Base-by-base conservation (phyloP, 805 yeast species). In the Saturnispora besseyi region DNA sequence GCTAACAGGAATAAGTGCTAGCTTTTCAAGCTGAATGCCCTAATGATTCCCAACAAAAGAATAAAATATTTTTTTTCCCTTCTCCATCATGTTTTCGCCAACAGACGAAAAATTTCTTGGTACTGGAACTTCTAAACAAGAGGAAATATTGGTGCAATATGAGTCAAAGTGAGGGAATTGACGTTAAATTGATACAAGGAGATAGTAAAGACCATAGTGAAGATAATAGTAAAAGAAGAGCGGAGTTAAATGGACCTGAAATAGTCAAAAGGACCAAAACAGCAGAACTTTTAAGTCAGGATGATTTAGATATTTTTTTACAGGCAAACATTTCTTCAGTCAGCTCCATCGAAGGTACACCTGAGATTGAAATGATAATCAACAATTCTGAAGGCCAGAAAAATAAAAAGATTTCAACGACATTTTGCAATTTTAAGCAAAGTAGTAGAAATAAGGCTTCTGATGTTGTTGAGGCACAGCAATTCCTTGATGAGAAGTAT, bases 401-500 rank as follows among this genome's bases (percentile, higher is more conserved):
- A 28, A 28, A 15, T n/a, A 26, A 18, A 7, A 9, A 8, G 3
- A 22, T 22, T 9, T 18, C 34, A 9, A 11, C 21, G 6, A 11
- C 21, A 18, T 32, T 34, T n/a, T 18, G 31, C 12, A 34, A 15
- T 26, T n/a, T 34, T 15, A 43, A 44, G 21, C 44, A 46, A 8
- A 31, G 15, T n/a, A 33, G 32, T 10, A 29, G 45, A 24, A 34
- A 41, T 11, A 15, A 24, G 12, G 65, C 64, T 5, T 26, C 51
- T 6, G 69, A 64, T 48, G 56, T 63, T 49, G 55, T 49, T 12
- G 45, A 34, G 22, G 69, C 64, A 11, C 47, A 56, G 46, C 51
- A 57, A 29, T 63, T 58, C 38, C 37, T 65, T 13, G 51, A 54
- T 5, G 63, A 61, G 40, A 57, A 56, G 13, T 43, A 57, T 33